Evolutionary conservation across 805 yeast genomes (phyloP).

Genomic region (Cyberlindnera euphorbiiphila): DNA sequence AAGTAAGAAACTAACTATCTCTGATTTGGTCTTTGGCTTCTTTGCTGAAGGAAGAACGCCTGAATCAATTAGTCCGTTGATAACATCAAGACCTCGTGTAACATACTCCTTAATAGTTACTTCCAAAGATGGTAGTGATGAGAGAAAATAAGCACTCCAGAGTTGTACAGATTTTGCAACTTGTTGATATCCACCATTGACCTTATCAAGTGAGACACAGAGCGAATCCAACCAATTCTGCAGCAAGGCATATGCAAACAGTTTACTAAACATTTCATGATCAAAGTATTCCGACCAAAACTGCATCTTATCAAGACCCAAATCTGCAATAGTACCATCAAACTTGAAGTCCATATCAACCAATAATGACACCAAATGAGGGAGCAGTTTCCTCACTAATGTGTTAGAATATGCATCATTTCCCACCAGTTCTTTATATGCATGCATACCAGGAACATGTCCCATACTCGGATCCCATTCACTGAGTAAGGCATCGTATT

Average conservation of each 20-base stretch:
- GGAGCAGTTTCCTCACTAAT: slow-evolving; percentile 23
- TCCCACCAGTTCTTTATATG: slow-evolving; percentile 35
- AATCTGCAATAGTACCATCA: slow-evolving; percentile 18
- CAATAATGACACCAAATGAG: slow-evolving; percentile 17
- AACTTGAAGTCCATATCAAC: slow-evolving; percentile 10
- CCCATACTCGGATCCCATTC: slow-evolving; percentile 17
- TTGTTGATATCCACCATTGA: background rate
- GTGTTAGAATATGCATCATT: slow-evolving; percentile 18
- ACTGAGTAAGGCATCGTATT: slow-evolving; percentile 21
- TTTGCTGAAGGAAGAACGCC: slow-evolving; percentile 6
- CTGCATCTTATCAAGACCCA: slow-evolving; percentile 19
- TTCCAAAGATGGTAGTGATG: background rate
- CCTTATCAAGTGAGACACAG: slow-evolving; percentile 7
- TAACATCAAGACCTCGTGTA: slow-evolving; percentile 28
- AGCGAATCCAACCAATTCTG: slow-evolving; percentile 26
- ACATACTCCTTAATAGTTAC: slow-evolving; percentile 16
- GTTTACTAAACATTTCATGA: slow-evolving; percentile 14
- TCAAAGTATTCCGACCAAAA: slow-evolving; percentile 26
- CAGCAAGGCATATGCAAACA: slow-evolving; percentile 35
- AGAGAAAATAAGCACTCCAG: background rate
- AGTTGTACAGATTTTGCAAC: background rate
- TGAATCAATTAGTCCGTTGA: slow-evolving; percentile 28
- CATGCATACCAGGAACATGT: slow-evolving; percentile 21
- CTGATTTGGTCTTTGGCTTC: slow-evolving; percentile 2
- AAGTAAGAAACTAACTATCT: background rate